phyloP scores from a whole-genome alignment of 164 flowering plant genomes.

The Malania oleifera region DNA sequence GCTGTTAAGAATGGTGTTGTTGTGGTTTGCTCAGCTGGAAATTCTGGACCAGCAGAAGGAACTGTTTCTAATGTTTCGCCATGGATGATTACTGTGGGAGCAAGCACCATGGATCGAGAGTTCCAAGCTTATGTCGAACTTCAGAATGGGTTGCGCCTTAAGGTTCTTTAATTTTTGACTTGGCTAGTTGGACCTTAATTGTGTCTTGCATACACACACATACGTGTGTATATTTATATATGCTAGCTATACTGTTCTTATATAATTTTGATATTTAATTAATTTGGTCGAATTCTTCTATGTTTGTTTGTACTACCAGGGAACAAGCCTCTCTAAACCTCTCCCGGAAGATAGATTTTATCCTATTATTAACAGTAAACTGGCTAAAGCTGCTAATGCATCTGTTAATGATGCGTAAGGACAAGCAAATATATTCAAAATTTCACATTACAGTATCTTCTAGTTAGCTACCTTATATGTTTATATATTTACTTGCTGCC shows the following conservation, averaged over 20 bases:
- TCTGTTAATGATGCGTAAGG: constrained; percentile 28
- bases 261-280: too few relatives aligned
- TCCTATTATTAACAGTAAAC: constrained; percentile 29
- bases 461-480: too few relatives aligned
- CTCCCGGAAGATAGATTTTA: constrained; percentile 25
- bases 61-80: constrained; percentile 42
- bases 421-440: too few relatives aligned
- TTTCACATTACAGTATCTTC: too few relatives aligned
- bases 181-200: too few relatives aligned
- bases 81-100: constrained; percentile 65
- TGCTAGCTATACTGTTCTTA: background rate
- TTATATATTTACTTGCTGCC: too few relatives aligned
- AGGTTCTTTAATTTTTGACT: too few relatives aligned
- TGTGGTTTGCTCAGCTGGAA: constrained; percentile 51
- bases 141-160: constrained; percentile 20
- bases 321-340: constrained; percentile 36
- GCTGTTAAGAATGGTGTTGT: constrained; percentile 47
- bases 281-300: too few relatives aligned
- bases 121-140: constrained; percentile 32
- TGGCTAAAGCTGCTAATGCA: constrained; percentile 34
- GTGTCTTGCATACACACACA: background rate
- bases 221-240: background rate
- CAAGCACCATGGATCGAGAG: constrained; percentile 58
- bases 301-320: constrained; percentile 25
- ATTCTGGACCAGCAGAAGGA: constrained; percentile 31